Base-by-base conservation (phyloP, 495 filamentous ascomycete species). In the Astrocystis sublimbata region DNA sequence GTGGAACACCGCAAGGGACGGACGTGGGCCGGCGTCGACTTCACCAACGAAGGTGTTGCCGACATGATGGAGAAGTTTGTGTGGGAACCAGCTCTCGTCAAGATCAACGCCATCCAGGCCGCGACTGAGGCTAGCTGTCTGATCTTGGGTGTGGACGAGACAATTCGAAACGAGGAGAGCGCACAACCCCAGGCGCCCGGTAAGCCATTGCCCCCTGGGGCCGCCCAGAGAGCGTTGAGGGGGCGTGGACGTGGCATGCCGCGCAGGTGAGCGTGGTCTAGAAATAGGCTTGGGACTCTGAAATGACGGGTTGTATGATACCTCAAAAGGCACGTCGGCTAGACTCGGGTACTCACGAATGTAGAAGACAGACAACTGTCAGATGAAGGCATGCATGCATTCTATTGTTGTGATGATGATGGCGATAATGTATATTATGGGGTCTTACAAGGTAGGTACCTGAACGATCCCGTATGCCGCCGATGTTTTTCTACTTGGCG, bases 141-240 rank as follows among this genome's bases (percentile, higher is more conserved):
- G 83, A 97, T 98, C 63, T 77, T 98, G 74, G 89, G 90, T 66
- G 93, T 98, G 38, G 93, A 98, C 73, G 93, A 98, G 85, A 97
- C 93, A 17, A 97, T 98, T 75, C 91, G 88, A 75, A 98, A 97
- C 77, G 90, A 98, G 80, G 91, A 97, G 78, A 92, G 88, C 61
- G 84, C 87, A 64, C 81, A 86, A 65, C 89, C 92, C 43, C 89
- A 94, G 74, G 90, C 84, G 28, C 92, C 92, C 1, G 81, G 85
- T 47, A 81, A 89, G 71, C 85, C 89, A 36, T 79, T 98, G 58
- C 94, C 93, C 12, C 92, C 92, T 1, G 94, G 94, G 69, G 93
- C 94, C 35, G 93, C 93, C 19, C 93, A 98, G 79, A 83, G 93
- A 61, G 94, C 92, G 36, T 75, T 98, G 54, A 84, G 91, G 38